Evolutionary conservation across 805 yeast genomes (phyloP), one percentile per base, ranked within the genome.

Genomic region (Myxozyma melibiosi): DNA sequence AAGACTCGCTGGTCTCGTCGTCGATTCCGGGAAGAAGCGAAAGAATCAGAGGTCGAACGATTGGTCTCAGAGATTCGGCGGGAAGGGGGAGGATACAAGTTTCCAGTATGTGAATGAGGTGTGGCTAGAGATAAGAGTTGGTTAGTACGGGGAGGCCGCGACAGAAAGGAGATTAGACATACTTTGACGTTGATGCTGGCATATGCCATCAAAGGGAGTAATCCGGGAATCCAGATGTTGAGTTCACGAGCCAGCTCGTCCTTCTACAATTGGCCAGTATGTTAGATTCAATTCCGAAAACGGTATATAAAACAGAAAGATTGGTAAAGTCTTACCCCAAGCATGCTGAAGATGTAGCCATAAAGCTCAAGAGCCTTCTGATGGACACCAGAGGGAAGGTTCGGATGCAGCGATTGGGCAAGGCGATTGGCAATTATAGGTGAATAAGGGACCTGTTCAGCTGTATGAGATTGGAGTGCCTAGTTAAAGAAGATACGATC

Each of bases 351-450:
- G 1, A 92, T 80, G 51, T 76, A 74, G 22, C 80, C 83, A 70
- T 91, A 94, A 1, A 91, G 82, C 55, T 85, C 89, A 39, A 94
- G 72, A 0, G 97, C 80, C 68, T 90, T 94, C 64, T 86, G 87
- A 70, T 94, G 99, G 0, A 94, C 99, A 7, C 99, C 99, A 47
- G 96, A 88, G 0, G 99, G 99, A 9, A 94, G 77, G 49, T 78
- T 78, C 0, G 95, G 85, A 1, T 90, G 83, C 28, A 92, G 74
- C 59, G 98, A 94, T 40, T 85, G 82, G 0, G 96, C 82, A 49
- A 94, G 76, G 39, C 86, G 77, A 58, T 81, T 81, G 33, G 96
- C 82, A 0, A 94, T 84, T 47, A 81, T 80, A 13, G 80, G 74
- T 2, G 85, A 81, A 44, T 75, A 78, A 0, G 97, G 98, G 11